These are phyloP conservation scores for Phytophthora melonis DNA, from an alignment of 352 stramenopile species.

Conservation along the genomic window DNA sequence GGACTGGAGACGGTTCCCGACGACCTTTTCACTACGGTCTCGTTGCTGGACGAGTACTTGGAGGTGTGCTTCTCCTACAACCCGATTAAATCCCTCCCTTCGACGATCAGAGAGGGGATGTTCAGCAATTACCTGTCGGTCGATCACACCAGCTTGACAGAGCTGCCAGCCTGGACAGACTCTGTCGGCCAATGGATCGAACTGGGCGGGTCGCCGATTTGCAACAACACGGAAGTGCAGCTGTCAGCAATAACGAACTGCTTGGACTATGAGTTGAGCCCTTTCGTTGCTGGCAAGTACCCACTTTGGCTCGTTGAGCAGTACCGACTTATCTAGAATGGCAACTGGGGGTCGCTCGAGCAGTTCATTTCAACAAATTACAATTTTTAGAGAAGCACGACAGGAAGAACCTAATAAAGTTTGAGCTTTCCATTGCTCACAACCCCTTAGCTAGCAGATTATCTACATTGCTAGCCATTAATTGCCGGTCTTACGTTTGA, in stretches of 20 bases:
- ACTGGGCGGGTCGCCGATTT: constrained; percentile 25
- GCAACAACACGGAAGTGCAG: constrained; percentile 11
- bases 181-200: constrained; percentile 16
- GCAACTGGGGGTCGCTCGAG: too few species aligned
- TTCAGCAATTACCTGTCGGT: constrained; percentile 46
- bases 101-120: constrained; percentile 15
- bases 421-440: too few species aligned
- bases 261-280: constrained; percentile 21
- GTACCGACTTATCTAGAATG: not conserved
- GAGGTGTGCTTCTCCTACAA: constrained; percentile 43
- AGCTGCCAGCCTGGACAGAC: constrained; percentile 45
- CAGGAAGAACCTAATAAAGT: too few species aligned
- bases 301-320: constrained; percentile 17
- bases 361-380: too few species aligned
- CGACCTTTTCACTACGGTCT: constrained; percentile 31
- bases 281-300: constrained; percentile 23
- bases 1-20: constrained; percentile 30
- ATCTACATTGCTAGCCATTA: too few species aligned
- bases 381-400: too few species aligned
- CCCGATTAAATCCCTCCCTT: constrained; percentile 37
- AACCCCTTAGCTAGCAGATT: too few species aligned
- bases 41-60: constrained; percentile 32
- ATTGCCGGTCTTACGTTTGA: not conserved
- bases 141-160: constrained; percentile 38
- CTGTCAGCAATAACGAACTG: constrained; percentile 13